Evolutionary conservation across 257 asterid species (phyloP), one percentile per base, ranked within the genome.

Genomic region (Linderniella brevidens): DNA sequence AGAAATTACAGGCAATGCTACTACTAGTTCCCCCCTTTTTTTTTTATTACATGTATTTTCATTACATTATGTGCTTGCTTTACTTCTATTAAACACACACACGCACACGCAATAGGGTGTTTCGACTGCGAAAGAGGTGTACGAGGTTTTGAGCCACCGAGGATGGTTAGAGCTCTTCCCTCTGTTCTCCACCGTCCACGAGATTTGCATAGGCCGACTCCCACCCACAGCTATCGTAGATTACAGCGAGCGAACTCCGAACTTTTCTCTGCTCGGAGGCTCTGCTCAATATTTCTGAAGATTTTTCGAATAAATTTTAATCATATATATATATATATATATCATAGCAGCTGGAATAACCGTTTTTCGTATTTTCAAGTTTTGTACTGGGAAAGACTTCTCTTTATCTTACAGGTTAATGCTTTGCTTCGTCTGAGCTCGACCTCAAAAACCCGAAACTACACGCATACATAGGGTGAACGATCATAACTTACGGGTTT

Each of bases 91-190:
- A 25, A 25, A 25, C 32, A 25, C 32, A 25, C 32, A 25, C 32
- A 25, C 32, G 6, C 32, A 25, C 32, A 25, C 32, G 6, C 64
- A 58, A 25, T 41, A 82, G 96, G 96, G 96, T 1, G 94, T 86
- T 16, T 86, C 85, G 18, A 86, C 94, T 19, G 96, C 96, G 19
- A 82, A 72, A 64, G 94, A 86, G 67, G 75, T 86, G 16, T 64
- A 82, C 13, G 96, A 79, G 64, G 92, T 81, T 37, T 67, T 86
- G 69, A 57, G 78, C 52, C 72, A 78, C 52, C 74, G 83, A 5
- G 86, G 86, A 51, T 86, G 94, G 96, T 56, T 86, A 46, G 80
- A 88, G 70, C 60, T 67, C 25, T 88, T 88, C 64, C 97, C 97
- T 11, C 93, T 88, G 38, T 84, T 88, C 71, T 36, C 94, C 1